Base-by-base conservation (phyloP, 495 filamentous ascomycete genomes). In the Echria macrotheca region DNA sequence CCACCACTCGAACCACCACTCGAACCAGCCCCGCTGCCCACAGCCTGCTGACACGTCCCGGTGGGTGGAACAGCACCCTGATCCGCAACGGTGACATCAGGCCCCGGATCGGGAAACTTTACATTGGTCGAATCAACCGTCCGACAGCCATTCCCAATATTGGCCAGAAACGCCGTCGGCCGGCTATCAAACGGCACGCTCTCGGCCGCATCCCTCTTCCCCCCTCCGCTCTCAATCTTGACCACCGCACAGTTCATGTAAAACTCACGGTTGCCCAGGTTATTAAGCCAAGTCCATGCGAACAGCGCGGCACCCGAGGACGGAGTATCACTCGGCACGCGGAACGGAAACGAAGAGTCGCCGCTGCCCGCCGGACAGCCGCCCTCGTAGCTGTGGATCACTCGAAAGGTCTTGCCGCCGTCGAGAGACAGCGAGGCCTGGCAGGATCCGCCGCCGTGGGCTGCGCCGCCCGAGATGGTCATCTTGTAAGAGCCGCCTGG, bases 201-300 rank as follows among this genome's bases (percentile, higher is more conserved):
- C 11, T 28, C 14, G 9, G 47, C 38, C n/a, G n/a, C n/a, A n/a
- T n/a, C n/a, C n/a, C n/a, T n/a, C n/a, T n/a, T n/a, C 1, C 53
- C 47, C 29, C 23, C 14, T 5, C 59, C 63, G n/a, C 54, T 47
- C 1, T 26, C 52, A 42, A 80, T 68, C 12, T 55, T 63, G 36
- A 91, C 75, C 17, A 84, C 77, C 3, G 81, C 85, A 49, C 89
- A 96, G 72, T 91, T 86, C 87, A 90, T 91, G 71, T 94, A 95
- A 82, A 91, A 86, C 63, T 96, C 89, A 9, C 86, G 73, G 64
- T 89, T 87, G 32, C 88, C 88, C 33, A 88, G 56, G 38, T 81
- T 81, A 73, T 95, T 96, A 73, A 89, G 89, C 90, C 90, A 95
- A n/a, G 84, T 85, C 75, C 87, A 95, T 10, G 81, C 79, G 31